Evolutionary conservation across 306 rosid genomes (phyloP).

Genomic region (Malus asiatica): DNA sequence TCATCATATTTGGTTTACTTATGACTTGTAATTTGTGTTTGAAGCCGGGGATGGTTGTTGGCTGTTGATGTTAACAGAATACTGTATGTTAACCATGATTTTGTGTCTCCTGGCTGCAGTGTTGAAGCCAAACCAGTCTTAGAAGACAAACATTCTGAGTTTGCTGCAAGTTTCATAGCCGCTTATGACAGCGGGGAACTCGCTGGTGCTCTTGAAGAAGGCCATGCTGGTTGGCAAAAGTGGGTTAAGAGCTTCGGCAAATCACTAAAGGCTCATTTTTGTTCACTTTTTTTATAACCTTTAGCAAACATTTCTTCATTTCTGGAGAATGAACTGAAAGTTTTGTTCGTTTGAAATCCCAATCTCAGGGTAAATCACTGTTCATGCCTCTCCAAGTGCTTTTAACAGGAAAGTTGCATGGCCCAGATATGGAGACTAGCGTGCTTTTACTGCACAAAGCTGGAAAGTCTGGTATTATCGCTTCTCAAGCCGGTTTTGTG

Average conservation of each 20-base stretch:
- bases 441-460: conserved; percentile 63
- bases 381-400: conserved; percentile 92
- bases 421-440: conserved; percentile 75
- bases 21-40: neutral
- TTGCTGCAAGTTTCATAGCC: conserved; percentile 60
- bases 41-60: neutral
- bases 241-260: conserved; percentile 95
- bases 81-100: neutral
- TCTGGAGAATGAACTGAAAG: neutral
- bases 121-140: conserved; percentile 59
- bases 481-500: conserved; percentile 54
- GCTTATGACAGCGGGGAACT: conserved; percentile 82
- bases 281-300: neutral
- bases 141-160: conserved; percentile 68
- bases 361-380: conserved; percentile 72
- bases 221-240: conserved; percentile 84
- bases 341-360: neutral
- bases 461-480: conserved; percentile 36
- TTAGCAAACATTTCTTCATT: neutral
- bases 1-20: neutral
- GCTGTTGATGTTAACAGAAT: neutral
- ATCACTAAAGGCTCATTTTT: conserved; percentile 32
- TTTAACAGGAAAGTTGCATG: conserved; percentile 89
- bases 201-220: conserved; percentile 68
- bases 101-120: conserved; percentile 49